Conservation (phyloP, 2,329 filamentous ascomycete genomes). For the Arthrobotrys sinensis region DNA sequence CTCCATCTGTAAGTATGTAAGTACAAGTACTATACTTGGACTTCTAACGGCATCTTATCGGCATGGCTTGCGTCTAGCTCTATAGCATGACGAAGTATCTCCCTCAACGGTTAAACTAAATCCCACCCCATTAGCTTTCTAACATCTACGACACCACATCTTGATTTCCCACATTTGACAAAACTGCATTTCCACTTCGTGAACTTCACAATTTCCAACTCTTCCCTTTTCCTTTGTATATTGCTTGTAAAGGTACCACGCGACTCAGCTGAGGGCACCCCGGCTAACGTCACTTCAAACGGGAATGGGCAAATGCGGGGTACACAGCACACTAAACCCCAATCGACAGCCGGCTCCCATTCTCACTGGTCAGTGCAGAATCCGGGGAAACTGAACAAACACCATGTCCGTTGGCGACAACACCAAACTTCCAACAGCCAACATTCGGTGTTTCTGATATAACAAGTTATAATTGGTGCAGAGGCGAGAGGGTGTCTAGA, state of each 20-base stretch:
- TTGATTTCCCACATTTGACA: not conserved
- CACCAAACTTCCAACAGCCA: slow-evolving; percentile 41
- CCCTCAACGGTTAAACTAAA: slow-evolving; percentile 9
- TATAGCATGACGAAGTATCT: slow-evolving; percentile 11
- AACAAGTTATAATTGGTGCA: not conserved
- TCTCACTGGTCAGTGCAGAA: slow-evolving; percentile 32
- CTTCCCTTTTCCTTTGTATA: not conserved
- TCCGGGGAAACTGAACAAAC: slow-evolving; percentile 48
- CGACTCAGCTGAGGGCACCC: slow-evolving; percentile 35
- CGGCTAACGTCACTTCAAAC: slow-evolving; percentile 51
- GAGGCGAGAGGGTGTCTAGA: not conserved
- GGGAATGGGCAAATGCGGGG: slow-evolving; percentile 59
- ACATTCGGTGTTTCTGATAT: slow-evolving; percentile 8
- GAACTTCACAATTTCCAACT: not conserved
- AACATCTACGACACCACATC: not conserved
- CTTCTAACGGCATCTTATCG: not conserved
- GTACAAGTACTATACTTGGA: slow-evolving; percentile 2
- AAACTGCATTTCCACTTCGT: not conserved
- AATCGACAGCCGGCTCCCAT: slow-evolving; percentile 5
- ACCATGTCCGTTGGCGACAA: not conserved
- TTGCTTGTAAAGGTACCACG: slow-evolving; percentile 34
- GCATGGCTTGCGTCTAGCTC: not conserved
- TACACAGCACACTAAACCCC: slow-evolving; percentile 41
- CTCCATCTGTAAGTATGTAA: not conserved
- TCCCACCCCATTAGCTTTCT: not conserved